Conservation (phyloP, 768 basidiomycete species). For the Brasilioporus rufonigricans region DNA sequence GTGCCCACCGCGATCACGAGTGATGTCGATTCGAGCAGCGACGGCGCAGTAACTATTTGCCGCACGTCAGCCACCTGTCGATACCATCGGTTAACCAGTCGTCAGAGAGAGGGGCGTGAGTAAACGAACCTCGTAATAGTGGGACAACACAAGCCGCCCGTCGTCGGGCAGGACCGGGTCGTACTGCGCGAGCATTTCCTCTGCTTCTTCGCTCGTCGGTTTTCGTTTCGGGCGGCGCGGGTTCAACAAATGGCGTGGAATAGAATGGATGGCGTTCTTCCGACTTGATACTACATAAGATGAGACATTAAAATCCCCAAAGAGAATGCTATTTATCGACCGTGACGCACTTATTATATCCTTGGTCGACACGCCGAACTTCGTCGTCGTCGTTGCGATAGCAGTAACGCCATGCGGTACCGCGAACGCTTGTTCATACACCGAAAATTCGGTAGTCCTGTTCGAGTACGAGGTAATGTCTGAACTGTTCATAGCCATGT, state of each 20-base stretch:
- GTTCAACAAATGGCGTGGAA: slow-evolving; percentile 73
- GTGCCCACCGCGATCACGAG: slow-evolving; percentile 83
- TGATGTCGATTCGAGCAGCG: slow-evolving; percentile 89
- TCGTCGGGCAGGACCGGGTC: slow-evolving; percentile 79
- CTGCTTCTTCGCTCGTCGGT: slow-evolving; percentile 71
- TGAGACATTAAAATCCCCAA: background rate
- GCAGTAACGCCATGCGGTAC: slow-evolving; percentile 69
- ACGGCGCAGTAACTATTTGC: slow-evolving; percentile 72
- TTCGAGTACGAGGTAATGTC: slow-evolving; percentile 55
- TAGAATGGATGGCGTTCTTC: slow-evolving; percentile 68
- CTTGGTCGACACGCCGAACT: slow-evolving; percentile 83
- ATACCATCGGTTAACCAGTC: background rate
- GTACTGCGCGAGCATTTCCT: slow-evolving; percentile 85
- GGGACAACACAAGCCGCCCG: slow-evolving; percentile 53
- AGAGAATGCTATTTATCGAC: background rate
- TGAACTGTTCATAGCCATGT: slow-evolving; percentile 35
- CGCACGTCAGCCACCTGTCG: slow-evolving; percentile 65
- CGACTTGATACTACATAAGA: slow-evolving; percentile 64
- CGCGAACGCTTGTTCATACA: slow-evolving; percentile 67
- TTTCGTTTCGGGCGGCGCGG: slow-evolving; percentile 81
- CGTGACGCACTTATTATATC: slow-evolving; percentile 75
- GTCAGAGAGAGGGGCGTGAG: background rate
- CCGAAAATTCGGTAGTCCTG: slow-evolving; percentile 50
- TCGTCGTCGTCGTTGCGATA: slow-evolving; percentile 74
- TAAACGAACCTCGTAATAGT: slow-evolving; percentile 48